Conservation (phyloP, 352 stramenopile species). For the Phytophthora tubulina region DNA sequence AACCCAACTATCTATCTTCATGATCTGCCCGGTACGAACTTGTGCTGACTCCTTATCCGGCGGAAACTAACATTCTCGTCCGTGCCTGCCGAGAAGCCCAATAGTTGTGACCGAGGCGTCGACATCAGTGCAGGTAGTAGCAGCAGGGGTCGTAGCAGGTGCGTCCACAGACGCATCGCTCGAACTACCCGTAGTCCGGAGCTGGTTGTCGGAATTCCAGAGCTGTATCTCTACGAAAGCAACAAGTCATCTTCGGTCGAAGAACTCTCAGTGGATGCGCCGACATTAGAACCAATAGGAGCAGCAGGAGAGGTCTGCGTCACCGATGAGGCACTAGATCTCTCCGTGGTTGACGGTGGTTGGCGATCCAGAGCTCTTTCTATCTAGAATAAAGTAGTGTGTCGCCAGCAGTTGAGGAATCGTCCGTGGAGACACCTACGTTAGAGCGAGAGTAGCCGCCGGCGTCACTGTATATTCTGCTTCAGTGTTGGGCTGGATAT, state of each 20-base stretch:
- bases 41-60: too few species aligned
- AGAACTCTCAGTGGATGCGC: slow-evolving; percentile 1
- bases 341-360: background rate
- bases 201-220: slow-evolving; percentile 9
- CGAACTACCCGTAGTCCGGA: slow-evolving; percentile 15
- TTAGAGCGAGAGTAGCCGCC: background rate
- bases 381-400: background rate
- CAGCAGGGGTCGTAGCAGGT: slow-evolving; percentile 12
- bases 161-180: slow-evolving; percentile 12
- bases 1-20: too few species aligned
- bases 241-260: slow-evolving; percentile 11
- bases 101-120: slow-evolving; percentile 19
- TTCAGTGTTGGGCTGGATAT: too few species aligned
- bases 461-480: background rate
- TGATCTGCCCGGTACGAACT: too few species aligned
- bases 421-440: background rate
- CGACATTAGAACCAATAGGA: background rate
- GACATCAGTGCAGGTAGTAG: slow-evolving; percentile 18
- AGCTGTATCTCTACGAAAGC: slow-evolving; percentile 5
- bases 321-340: slow-evolving; percentile 19
- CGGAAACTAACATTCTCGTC: too few species aligned
- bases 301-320: slow-evolving; percentile 3
- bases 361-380: background rate
- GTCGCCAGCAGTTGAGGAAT: background rate
- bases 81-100: slow-evolving; percentile 5